Base-by-base conservation (phyloP, 345 rosid genomes). In the Syzygium aqueum region DNA sequence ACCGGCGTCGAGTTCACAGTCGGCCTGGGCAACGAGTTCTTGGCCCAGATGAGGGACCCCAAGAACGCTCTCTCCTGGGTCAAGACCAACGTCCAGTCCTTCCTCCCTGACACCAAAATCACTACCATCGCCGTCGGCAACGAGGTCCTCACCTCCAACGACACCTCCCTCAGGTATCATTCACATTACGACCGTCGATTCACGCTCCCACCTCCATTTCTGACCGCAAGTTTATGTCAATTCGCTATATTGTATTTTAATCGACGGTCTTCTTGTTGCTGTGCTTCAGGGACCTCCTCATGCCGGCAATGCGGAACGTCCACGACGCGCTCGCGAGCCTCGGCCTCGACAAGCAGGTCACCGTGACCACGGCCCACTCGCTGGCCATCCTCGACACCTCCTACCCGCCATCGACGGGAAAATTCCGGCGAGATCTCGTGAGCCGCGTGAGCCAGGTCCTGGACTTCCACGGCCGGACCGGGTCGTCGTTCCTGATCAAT, bases 101-200 rank as follows among this genome's bases (percentile, higher is more conserved):
- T 88, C 89, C 87, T 92, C 16, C 94, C 95, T 6, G 92, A 90
- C 30, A 91, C 95, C 21, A 93, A 90, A 6, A 93, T 93, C 91
- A 88, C 88, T 57, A 86, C 89, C 88, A 89, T 92, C 85, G 87
- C 92, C 3, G 89, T 92, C 11, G 95, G 95, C 59, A 93, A 93
- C 87, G 95, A 93, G 86, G 90, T 91, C 50, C 37, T 92, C 28
- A 91, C 93, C 85, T 87, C 89, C 53, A 88, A 89, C 88, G 93
- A 91, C 88, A 85, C 92, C 43, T 63, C 90, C 57, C 53, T 87
- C 10, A 87, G 89, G 23, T 57, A 84, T 49, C 8, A 14, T 67
- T 17, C 4, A 67, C 78, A 37, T 17, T 1, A 37, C 25, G 49
- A 40, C 25, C 80, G 49, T 73, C 80, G 80, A 33, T 33, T 33